Conservation (phyloP, 768 basidiomycete species). For the Boletus rubroflammeus region DNA sequence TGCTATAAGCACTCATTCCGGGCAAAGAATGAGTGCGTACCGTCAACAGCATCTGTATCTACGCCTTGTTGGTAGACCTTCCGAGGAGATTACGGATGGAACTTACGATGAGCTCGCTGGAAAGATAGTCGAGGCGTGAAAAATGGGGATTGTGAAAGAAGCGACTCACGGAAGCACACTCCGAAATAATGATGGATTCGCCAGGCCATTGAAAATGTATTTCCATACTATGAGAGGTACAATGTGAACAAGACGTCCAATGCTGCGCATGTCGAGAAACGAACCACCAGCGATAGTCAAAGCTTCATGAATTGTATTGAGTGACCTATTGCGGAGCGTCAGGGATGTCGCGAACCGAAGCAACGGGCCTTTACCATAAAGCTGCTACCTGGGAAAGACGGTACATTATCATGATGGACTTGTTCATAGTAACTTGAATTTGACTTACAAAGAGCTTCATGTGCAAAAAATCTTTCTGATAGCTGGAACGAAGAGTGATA, state of each 20-base stretch:
- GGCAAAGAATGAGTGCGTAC: not conserved
- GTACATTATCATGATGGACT: not conserved
- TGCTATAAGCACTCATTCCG: not conserved
- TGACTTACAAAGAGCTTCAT: conserved; percentile 12
- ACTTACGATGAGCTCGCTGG: conserved; percentile 11
- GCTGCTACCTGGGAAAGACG: conserved; percentile 1
- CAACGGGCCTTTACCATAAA: conserved; percentile 1
- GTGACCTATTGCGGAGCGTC: not conserved
- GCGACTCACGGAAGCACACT: not conserved
- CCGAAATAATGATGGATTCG: not conserved
- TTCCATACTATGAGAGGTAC: conserved; percentile 1
- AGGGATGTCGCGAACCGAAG: not conserved
- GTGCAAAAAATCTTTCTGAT: not conserved
- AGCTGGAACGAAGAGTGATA: not conserved
- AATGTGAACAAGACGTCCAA: not conserved
- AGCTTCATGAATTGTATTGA: conserved; percentile 12
- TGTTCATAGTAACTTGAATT: not conserved
- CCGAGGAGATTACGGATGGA: not conserved
- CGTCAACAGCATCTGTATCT: conserved; percentile 8
- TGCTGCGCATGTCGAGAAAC: not conserved
- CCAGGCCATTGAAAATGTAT: not conserved
- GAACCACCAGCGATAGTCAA: conserved; percentile 7
- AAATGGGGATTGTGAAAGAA: not conserved
- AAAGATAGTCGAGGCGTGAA: not conserved
- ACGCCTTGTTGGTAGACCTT: not conserved